These are phyloP conservation scores for Pueraria montana DNA, from an alignment of 306 rosid genomes.

Conservation along the genomic window DNA sequence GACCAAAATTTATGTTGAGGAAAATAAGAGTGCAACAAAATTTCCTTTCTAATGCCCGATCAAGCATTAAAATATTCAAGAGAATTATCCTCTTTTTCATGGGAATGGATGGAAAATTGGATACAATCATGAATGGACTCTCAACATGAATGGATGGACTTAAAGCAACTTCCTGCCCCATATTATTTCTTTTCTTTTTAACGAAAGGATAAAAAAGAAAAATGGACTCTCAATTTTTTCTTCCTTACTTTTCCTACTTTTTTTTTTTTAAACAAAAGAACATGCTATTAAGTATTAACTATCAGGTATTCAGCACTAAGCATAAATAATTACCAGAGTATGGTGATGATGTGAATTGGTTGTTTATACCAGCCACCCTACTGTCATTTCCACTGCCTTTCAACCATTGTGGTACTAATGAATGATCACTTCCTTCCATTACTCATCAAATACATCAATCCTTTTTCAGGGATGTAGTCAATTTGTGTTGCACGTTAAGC, in stretches of 20 bases:
- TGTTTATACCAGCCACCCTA: slow-evolving; percentile 27
- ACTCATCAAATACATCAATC: slow-evolving; percentile 38
- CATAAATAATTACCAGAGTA: slow-evolving; percentile 40
- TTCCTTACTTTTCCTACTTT: background rate
- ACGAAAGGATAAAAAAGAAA: background rate
- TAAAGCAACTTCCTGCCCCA: background rate
- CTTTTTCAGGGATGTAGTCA: background rate
- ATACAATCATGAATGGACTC: background rate
- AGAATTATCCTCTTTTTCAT: background rate
- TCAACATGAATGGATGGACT: no score
- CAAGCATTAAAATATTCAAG: background rate
- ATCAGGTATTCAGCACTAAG: background rate
- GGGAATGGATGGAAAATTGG: background rate
- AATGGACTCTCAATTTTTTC: background rate
- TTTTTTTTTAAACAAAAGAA: background rate
- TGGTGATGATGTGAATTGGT: slow-evolving; percentile 36
- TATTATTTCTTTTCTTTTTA: background rate
- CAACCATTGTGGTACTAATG: slow-evolving; percentile 55
- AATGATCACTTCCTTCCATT: slow-evolving; percentile 46
- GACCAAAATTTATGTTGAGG: slow-evolving; percentile 4
- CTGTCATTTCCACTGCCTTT: slow-evolving; percentile 47
- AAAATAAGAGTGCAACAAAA: slow-evolving; percentile 5
- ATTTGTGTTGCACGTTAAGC: slow-evolving; percentile 19
- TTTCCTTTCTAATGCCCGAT: background rate
- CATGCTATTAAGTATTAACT: background rate